phyloP scores from a whole-genome alignment of 345 rosid genomes.

The Laguncularia racemosa region DNA sequence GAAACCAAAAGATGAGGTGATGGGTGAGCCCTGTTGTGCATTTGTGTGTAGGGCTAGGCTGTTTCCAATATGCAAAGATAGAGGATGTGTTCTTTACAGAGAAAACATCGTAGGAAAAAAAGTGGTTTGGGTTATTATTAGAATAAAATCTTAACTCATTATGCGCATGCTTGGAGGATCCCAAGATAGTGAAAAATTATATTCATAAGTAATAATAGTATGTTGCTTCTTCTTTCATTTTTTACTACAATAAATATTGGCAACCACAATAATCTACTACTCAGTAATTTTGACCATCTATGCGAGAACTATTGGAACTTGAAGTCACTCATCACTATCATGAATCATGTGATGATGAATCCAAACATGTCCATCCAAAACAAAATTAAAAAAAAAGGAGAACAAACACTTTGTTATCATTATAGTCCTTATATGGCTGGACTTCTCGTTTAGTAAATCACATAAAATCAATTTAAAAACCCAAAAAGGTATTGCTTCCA shows the following conservation, averaged over 20 bases:
- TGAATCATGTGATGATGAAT: too few species aligned
- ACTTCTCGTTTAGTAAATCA: too few species aligned
- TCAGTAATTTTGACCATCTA: not conserved
- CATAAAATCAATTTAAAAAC: too few species aligned
- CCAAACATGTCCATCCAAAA: too few species aligned
- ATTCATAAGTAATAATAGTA: not conserved
- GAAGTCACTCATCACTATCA: conserved; percentile 9
- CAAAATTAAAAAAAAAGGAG: too few species aligned
- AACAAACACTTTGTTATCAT: too few species aligned
- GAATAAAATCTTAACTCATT: conserved; percentile 7
- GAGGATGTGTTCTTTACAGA: conserved; percentile 2
- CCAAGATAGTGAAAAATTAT: conserved; percentile 42
- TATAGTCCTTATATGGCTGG: too few species aligned
- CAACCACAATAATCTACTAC: not conserved
- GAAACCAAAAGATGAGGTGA: not conserved
- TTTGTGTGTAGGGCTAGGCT: conserved; percentile 7
- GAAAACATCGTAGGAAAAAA: conserved; percentile 8
- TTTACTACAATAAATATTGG: not conserved
- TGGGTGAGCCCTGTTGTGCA: conserved; percentile 1
- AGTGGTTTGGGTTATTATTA: conserved; percentile 15
- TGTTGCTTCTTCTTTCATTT: not conserved
- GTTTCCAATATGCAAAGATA: conserved; percentile 8
- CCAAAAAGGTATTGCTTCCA: too few species aligned
- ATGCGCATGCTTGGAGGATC: conserved; percentile 52
- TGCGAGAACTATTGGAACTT: conserved; percentile 26